Percentiles rank a stretch among this genome's conserved stretches.
These are phyloP conservation scores for Schizonepeta tenuifolia DNA, from an alignment of 257 asterid species.

Conservation along the genomic window DNA sequence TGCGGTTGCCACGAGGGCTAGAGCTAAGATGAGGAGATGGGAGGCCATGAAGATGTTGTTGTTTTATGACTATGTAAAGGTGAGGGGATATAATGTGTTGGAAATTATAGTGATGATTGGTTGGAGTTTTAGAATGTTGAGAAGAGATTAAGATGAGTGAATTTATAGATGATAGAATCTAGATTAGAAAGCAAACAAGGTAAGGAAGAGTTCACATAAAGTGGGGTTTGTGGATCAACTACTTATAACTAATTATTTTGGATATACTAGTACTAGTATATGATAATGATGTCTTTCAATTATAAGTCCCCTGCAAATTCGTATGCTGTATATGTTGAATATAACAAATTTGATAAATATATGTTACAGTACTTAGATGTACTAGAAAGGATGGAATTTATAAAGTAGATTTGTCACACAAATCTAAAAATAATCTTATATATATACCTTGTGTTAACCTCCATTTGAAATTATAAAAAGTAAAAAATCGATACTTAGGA, in stretches of 20 bases:
- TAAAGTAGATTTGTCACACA: no score
- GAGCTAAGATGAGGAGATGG: conserved; percentile 30
- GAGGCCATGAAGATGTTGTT: conserved; percentile 29
- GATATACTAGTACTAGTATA: not conserved
- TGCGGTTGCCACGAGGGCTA: conserved; percentile 34
- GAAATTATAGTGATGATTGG: not conserved
- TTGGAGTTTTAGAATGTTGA: conserved; percentile 16
- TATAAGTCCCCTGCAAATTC: not conserved
- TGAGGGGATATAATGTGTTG: not conserved
- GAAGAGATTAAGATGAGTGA: conserved; percentile 21
- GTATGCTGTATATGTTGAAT: not conserved
- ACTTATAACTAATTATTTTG: conserved; percentile 45
- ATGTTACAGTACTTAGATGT: no score
- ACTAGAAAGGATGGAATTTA: no score
- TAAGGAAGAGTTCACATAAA: conserved; percentile 14
- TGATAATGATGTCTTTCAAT: not conserved
- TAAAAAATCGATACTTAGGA: no score
- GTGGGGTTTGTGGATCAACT: conserved; percentile 46
- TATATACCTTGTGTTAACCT: no score
- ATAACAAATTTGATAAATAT: no score
- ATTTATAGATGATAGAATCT: conserved; percentile 42
- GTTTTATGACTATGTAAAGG: not conserved
- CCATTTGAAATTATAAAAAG: no score
- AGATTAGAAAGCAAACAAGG: not conserved
- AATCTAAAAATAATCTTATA: no score